phyloP scores from a whole-genome alignment of 2,329 filamentous ascomycete species.

The Torrubiella hemipterigena region DNA sequence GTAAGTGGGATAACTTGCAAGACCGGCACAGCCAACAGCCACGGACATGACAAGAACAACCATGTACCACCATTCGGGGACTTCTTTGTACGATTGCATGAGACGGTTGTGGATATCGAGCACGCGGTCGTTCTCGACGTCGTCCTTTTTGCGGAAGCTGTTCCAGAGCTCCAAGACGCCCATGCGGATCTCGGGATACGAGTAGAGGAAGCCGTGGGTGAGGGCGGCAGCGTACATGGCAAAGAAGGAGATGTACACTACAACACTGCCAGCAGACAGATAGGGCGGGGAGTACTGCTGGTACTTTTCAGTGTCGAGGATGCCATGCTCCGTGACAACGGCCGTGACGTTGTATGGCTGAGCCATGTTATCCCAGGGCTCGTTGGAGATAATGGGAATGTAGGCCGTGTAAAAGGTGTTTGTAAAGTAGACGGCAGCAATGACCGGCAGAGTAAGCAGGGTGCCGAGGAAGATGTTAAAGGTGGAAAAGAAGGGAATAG shows the following conservation, averaged over 20 bases:
- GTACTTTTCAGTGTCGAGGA: conserved; percentile 23
- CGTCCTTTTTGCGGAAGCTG: conserved; percentile 10
- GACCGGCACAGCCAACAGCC: conserved; percentile 21
- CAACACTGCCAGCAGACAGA: conserved; percentile 11
- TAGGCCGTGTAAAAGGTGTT: conserved; percentile 31
- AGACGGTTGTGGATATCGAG: conserved; percentile 19
- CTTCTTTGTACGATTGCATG: conserved; percentile 18
- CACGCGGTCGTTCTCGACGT: conserved; percentile 6
- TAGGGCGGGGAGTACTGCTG: conserved; percentile 30
- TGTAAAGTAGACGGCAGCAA: conserved; percentile 26
- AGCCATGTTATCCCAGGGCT: conserved; percentile 28
- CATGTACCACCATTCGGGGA: conserved; percentile 31
- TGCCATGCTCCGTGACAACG: conserved; percentile 23
- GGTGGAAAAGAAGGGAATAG: conserved; percentile 24
- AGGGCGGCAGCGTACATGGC: conserved; percentile 15
- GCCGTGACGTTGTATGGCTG: conserved; percentile 20
- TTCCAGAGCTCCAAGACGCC: conserved; percentile 14
- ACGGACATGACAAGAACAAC: conserved; percentile 19
- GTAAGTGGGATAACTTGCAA: conserved; percentile 27
- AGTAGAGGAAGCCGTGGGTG: conserved; percentile 16
- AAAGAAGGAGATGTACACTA: conserved; percentile 19
- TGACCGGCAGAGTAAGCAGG: conserved; percentile 23
- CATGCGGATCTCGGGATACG: conserved; percentile 15
- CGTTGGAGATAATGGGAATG: conserved; percentile 31
- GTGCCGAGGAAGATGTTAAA: conserved; percentile 23